Conservation (phyloP, 2,329 filamentous ascomycete species). For the Zymoseptoria brevis region DNA sequence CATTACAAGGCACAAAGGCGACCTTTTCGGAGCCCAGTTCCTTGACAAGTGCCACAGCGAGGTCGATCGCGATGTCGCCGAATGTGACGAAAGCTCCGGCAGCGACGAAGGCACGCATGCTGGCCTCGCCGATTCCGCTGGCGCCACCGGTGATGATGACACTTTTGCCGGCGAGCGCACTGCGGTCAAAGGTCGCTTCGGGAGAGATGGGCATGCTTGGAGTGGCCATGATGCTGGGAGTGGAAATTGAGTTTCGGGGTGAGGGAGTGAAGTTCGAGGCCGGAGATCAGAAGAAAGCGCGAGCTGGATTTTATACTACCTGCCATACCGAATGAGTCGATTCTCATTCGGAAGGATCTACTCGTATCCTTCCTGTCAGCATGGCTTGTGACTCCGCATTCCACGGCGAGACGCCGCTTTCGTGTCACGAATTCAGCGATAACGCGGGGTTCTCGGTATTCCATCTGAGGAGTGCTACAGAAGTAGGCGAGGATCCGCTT, state of each 20-base stretch:
- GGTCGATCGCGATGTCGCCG: conserved; percentile 25
- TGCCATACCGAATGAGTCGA: background rate
- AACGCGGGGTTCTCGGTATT: background rate
- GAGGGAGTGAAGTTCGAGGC: background rate
- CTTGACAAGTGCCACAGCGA: conserved; percentile 22
- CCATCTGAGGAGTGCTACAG: background rate
- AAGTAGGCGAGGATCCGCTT: background rate
- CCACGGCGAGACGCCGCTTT: background rate
- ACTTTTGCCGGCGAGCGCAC: conserved; percentile 36
- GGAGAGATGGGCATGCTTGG: conserved; percentile 25
- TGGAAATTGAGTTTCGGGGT: background rate
- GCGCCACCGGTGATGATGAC: conserved; percentile 45
- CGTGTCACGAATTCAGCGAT: background rate
- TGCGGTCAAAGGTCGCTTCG: conserved; percentile 30
- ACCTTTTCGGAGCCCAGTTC: conserved; percentile 27
- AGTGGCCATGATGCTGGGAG: conserved; percentile 7
- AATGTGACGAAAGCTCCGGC: conserved; percentile 31
- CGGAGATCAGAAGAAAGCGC: too few relatives aligned
- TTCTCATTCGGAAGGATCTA: background rate
- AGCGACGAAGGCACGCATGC: conserved; percentile 26
- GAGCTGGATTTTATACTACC: too few relatives aligned
- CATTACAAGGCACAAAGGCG: conserved; percentile 26
- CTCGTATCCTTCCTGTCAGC: background rate
- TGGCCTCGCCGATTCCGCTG: conserved; percentile 31
- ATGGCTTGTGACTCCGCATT: background rate